These are phyloP conservation scores for Lumnitzera racemosa DNA, from an alignment of 345 rosid genomes.

Conservation along the genomic window DNA sequence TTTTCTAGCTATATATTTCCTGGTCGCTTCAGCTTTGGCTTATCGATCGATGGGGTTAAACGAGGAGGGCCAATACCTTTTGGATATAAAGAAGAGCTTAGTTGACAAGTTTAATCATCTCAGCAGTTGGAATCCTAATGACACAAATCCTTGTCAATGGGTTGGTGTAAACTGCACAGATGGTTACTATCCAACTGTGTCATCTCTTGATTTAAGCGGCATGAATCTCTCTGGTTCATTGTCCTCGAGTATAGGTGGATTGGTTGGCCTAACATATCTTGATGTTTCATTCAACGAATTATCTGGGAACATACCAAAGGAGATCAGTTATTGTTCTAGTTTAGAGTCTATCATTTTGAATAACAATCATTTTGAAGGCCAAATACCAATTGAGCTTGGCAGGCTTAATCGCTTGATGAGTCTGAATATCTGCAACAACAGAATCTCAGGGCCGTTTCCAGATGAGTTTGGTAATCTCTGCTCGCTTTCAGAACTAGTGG, in stretches of 20 bases:
- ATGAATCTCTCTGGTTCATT: slow-evolving; percentile 66
- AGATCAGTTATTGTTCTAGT: slow-evolving; percentile 52
- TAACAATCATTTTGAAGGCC: slow-evolving; percentile 54
- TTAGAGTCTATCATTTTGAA: slow-evolving; percentile 48
- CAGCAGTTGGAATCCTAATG: slow-evolving; percentile 53
- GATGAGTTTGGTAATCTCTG: slow-evolving; percentile 56
- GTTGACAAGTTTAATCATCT: slow-evolving; percentile 37
- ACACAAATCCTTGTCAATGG: slow-evolving; percentile 81
- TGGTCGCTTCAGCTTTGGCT: slow-evolving; percentile 25
- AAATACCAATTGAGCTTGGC: slow-evolving; percentile 48
- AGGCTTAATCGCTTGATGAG: slow-evolving; percentile 34
- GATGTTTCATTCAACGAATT: slow-evolving; percentile 64
- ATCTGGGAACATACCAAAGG: slow-evolving; percentile 49
- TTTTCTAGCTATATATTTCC: slow-evolving; percentile 9
- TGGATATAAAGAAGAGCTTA: slow-evolving; percentile 48
- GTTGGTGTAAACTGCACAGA: slow-evolving; percentile 55
- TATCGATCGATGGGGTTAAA: slow-evolving; percentile 43
- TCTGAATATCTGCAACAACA: slow-evolving; percentile 67
- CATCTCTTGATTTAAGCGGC: slow-evolving; percentile 40
- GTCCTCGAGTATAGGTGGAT: slow-evolving; percentile 66
- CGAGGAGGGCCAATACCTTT: slow-evolving; percentile 60
- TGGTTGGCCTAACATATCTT: slow-evolving; percentile 50
- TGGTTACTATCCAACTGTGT: slow-evolving; percentile 38
- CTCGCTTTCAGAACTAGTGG: slow-evolving; percentile 50
- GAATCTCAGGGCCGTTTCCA: slow-evolving; percentile 65